phyloP scores from a whole-genome alignment of 169 alveolate species.

The Neospora caninum region DNA sequence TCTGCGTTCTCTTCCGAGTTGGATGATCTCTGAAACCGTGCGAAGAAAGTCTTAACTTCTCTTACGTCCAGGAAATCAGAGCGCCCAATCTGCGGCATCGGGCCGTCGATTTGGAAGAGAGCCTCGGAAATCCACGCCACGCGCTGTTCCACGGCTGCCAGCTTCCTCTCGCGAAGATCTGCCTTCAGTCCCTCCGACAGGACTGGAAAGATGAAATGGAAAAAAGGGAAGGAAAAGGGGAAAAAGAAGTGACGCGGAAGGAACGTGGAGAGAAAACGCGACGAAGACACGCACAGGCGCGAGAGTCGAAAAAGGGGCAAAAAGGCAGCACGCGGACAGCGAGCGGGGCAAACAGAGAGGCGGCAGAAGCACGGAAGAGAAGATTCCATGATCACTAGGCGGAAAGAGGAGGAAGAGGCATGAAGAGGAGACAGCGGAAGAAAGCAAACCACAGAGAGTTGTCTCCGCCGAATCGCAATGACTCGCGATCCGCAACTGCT shows the following conservation, averaged over 20 bases:
- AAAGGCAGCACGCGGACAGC: neutral
- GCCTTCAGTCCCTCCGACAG: conserved; percentile 9
- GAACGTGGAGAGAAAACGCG: neutral
- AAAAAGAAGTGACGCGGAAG: neutral
- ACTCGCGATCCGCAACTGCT: too few relatives aligned
- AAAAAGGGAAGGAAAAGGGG: neutral
- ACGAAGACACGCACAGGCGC: neutral
- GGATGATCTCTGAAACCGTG: neutral
- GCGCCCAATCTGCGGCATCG: conserved; percentile 29
- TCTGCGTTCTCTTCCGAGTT: neutral
- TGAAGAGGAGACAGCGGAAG: too few relatives aligned
- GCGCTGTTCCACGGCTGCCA: neutral
- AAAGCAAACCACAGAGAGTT: too few relatives aligned
- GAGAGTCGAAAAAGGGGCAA: too few relatives aligned
- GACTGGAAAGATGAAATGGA: neutral
- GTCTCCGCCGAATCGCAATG: too few relatives aligned
- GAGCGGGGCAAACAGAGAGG: neutral
- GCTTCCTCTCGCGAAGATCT: neutral
- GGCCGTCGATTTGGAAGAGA: conserved; percentile 9
- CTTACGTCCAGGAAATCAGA: conserved; percentile 25
- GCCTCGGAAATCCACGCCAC: conserved; percentile 35
- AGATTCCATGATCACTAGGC: too few relatives aligned
- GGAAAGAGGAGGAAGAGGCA: too few relatives aligned
- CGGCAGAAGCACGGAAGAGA: neutral
- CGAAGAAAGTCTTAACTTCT: neutral